Conservation (phyloP, 768 basidiomycete species). For the Lactarius hengduanensis region DNA sequence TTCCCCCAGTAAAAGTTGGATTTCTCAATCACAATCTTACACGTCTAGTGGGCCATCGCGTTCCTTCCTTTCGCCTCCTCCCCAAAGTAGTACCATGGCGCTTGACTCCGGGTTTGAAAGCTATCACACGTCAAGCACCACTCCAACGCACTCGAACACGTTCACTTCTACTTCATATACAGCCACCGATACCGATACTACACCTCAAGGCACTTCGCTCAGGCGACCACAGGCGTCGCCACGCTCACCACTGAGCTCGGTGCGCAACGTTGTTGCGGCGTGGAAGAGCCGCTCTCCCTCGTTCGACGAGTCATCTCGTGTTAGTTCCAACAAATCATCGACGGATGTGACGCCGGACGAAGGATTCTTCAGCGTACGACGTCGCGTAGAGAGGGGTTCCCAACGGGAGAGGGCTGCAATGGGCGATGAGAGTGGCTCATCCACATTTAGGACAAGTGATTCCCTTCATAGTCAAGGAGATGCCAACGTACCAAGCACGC, state of each 20-base stretch:
- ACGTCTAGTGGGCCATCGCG: constrained; percentile 14
- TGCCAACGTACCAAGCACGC: constrained; percentile 34
- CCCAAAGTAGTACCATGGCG: constrained; percentile 35
- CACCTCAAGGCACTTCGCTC: constrained; percentile 48
- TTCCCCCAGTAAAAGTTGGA: constrained; percentile 47
- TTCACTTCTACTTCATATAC: constrained; percentile 40
- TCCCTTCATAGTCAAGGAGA: constrained; percentile 15
- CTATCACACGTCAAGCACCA: constrained; percentile 32
- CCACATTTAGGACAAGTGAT: constrained; percentile 20
- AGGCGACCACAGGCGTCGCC: constrained; percentile 64
- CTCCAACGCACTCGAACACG: constrained; percentile 38
- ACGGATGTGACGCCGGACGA: constrained; percentile 33
- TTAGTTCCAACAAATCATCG: constrained; percentile 20
- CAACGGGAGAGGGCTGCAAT: constrained; percentile 30
- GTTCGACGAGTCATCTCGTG: constrained; percentile 27
- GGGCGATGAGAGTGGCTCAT: constrained; percentile 8
- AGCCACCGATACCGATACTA: constrained; percentile 37
- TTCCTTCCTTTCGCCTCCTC: constrained; percentile 51
- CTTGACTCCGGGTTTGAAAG: constrained; percentile 39
- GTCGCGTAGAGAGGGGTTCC: constrained; percentile 41
- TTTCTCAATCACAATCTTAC: constrained; percentile 35
- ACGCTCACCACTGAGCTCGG: constrained; percentile 67
- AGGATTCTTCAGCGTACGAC: constrained; percentile 53
- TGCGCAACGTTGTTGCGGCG: constrained; percentile 73
- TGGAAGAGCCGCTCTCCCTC: constrained; percentile 77